Conservation (phyloP, 768 basidiomycete species). For the Boletus insuetus region DNA sequence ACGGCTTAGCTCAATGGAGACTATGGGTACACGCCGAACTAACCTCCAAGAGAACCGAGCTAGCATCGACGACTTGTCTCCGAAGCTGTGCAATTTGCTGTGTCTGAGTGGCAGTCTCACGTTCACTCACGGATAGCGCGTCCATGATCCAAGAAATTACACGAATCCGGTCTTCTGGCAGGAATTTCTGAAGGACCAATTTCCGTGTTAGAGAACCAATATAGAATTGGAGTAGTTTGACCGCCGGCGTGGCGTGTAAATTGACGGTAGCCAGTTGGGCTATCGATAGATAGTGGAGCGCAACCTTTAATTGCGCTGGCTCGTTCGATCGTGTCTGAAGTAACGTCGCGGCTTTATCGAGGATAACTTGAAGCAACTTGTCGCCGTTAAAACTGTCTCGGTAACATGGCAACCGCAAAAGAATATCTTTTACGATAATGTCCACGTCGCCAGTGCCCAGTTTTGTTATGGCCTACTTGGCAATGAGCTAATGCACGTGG, state of each 20-base stretch:
- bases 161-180: constrained; percentile 40
- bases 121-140: constrained; percentile 40
- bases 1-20: constrained; percentile 3
- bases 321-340: constrained; percentile 34
- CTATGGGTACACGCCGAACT: constrained; percentile 19
- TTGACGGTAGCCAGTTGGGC: constrained; percentile 43
- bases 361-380: constrained; percentile 39
- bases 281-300: constrained; percentile 47
- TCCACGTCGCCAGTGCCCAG: constrained; percentile 41
- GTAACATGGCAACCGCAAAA: constrained; percentile 50
- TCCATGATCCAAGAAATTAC: constrained; percentile 48
- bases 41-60: constrained; percentile 44
- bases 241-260: constrained; percentile 40
- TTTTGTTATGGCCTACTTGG: constrained; percentile 48
- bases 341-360: constrained; percentile 35
- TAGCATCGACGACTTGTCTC: constrained; percentile 50
- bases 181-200: constrained; percentile 45
- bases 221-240: constrained; percentile 54
- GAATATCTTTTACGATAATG: constrained; percentile 50
- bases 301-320: constrained; percentile 32
- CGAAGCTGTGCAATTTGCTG: constrained; percentile 36
- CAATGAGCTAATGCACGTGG: constrained; percentile 2
- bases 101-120: constrained; percentile 20
- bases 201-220: constrained; percentile 42
- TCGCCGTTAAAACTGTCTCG: constrained; percentile 33